A percentile compares a stretch with the other conserved stretches of the same genome.
Evolutionary conservation across 2,329 filamentous ascomycete species (phyloP).

Genomic region (Colletotrichum viniferum): DNA sequence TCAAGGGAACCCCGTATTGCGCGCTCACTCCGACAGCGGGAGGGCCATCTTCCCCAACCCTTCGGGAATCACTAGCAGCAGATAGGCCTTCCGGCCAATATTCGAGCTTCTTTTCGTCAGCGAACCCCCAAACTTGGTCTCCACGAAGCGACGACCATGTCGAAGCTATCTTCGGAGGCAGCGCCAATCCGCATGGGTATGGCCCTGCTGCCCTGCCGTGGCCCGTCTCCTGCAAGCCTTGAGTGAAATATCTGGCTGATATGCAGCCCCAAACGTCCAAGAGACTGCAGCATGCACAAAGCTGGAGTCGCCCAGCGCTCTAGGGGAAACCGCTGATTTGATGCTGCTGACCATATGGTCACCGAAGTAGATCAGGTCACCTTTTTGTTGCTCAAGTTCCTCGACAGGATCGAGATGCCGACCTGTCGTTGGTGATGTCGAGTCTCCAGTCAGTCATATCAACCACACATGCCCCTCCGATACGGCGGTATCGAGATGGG

Average conservation of each 20-base stretch:
- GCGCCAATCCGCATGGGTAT: conserved; percentile 4
- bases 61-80: conserved; percentile 13
- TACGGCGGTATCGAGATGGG: conserved; percentile 7
- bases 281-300: conserved; percentile 11
- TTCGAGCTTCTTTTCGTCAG: conserved; percentile 17
- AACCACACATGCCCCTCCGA: conserved; percentile 12
- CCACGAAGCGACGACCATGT: conserved; percentile 9
- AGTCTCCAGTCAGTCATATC: conserved; percentile 17
- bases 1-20: conserved; percentile 9
- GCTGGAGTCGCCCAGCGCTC: background rate
- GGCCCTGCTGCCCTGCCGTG: conserved; percentile 8
- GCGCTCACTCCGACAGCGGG: conserved; percentile 8
- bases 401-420: background rate
- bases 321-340: background rate
- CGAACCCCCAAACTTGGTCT: conserved; percentile 3
- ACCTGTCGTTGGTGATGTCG: background rate
- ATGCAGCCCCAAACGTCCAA: conserved; percentile 19
- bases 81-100: conserved; percentile 10
- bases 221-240: background rate
- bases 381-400: background rate
- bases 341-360: background rate
- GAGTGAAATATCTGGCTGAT: conserved; percentile 17
- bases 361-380: background rate
- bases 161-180: conserved; percentile 5
- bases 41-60: conserved; percentile 13